Evolutionary conservation across 78 protist species (phyloP).

Genomic region (Anaeramoeba flamelloides): DNA sequence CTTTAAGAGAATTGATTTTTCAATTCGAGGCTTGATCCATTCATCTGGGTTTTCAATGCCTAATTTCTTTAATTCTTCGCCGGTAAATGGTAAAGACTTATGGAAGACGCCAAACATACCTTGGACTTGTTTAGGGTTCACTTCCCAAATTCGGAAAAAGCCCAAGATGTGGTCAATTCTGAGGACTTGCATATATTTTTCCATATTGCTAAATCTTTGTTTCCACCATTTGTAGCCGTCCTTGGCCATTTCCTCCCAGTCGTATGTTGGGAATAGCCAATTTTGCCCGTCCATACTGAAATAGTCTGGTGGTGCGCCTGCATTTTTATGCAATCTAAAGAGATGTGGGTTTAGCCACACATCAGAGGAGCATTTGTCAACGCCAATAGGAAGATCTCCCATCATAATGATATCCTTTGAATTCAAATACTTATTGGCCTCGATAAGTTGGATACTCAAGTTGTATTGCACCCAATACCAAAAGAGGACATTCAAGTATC

Average conservation of each 20-base stretch:
- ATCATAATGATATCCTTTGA: neutral
- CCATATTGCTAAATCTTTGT: neutral
- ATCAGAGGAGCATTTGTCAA: neutral
- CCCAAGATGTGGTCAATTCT: neutral
- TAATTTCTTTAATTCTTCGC: neutral
- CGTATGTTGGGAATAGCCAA: neutral
- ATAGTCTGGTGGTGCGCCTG: neutral
- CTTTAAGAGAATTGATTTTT: too few species aligned
- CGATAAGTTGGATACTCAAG: neutral
- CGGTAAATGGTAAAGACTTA: neutral
- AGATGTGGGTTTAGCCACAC: neutral
- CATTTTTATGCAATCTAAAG: neutral
- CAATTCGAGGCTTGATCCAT: too few species aligned
- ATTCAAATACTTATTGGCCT: neutral
- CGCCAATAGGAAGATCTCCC: conserved; percentile 1
- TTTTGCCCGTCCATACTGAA: neutral
- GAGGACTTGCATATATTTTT: neutral
- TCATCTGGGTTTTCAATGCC: neutral
- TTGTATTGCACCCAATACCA: neutral
- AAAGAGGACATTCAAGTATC: neutral
- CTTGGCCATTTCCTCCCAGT: neutral
- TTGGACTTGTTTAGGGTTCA: neutral
- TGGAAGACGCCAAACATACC: neutral
- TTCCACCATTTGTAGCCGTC: neutral
- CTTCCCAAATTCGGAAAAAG: neutral